A percentile compares a stretch with the other conserved stretches of the same genome.
phyloP scores from a whole-genome alignment of 169 alveolate species.

The Cryptosporidium parvum region DNA sequence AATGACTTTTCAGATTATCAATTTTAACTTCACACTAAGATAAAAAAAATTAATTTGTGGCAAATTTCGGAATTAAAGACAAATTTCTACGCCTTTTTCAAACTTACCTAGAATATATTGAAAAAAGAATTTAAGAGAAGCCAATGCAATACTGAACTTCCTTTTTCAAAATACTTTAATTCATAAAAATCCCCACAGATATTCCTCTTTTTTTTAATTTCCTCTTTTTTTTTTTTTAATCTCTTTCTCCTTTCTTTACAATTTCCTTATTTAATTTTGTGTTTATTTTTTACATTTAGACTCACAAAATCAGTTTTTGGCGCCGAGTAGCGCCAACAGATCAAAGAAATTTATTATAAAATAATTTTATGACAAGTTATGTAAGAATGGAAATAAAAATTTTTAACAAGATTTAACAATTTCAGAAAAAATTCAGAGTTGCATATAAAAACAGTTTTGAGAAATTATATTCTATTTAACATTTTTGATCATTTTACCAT shows the following conservation, averaged over 20 bases:
- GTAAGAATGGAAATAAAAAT: no score
- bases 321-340: not conserved
- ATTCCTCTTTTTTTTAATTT: not conserved
- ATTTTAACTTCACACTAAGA: not conserved
- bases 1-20: not conserved
- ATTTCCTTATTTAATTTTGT: not conserved
- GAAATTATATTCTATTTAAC: no score
- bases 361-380: no score
- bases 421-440: not conserved
- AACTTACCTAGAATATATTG: not conserved
- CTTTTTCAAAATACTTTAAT: not conserved
- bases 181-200: not conserved
- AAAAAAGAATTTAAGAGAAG: not conserved
- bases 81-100: not conserved
- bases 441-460: no score
- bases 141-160: not conserved
- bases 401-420: no score
- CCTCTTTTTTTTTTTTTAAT: not conserved
- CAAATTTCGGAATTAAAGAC: not conserved
- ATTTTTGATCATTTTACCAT: not conserved
- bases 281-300: slow-evolving; percentile 5
- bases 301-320: slow-evolving; percentile 11
- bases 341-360: slow-evolving; percentile 2
- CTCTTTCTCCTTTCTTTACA: not conserved
- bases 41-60: no score